Percentiles rank a stretch among this genome's conserved stretches.
phyloP scores from a whole-genome alignment of 441 rosid species.

The Jatropha multifida region DNA sequence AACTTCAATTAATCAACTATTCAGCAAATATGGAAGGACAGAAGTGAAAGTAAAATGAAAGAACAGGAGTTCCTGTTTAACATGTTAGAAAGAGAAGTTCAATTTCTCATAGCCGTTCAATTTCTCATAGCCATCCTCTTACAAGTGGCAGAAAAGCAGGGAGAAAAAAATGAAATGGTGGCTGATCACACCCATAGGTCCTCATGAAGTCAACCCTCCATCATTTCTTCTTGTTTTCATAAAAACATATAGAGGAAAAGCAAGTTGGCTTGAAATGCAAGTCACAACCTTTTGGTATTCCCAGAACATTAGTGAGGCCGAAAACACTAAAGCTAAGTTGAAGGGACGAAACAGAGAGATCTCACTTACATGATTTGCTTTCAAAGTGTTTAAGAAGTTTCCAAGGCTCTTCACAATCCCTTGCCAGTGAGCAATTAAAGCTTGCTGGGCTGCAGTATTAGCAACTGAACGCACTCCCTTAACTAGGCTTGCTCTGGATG shows the following conservation, averaged over 20 bases:
- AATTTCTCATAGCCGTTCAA: background rate
- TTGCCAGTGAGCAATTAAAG: constrained; percentile 98
- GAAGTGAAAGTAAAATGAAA: background rate
- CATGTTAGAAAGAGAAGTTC: constrained; percentile 2
- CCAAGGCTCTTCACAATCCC: constrained; percentile 97
- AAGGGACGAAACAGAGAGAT: constrained; percentile 1
- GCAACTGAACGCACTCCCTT: constrained; percentile 94
- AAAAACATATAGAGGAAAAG: background rate
- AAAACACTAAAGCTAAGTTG: constrained; percentile 1
- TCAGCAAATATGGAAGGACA: background rate
- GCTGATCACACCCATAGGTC: background rate
- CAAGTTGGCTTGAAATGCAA: background rate
- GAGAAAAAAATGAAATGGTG: background rate
- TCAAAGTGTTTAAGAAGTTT: constrained; percentile 79
- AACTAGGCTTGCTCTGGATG: constrained; percentile 98
- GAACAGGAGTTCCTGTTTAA: background rate
- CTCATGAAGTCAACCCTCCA: background rate
- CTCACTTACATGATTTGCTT: constrained; percentile 69
- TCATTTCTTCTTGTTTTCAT: background rate
- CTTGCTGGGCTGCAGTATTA: constrained; percentile 85
- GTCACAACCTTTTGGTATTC: background rate
- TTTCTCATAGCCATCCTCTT: background rate
- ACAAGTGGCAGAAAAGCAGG: background rate
- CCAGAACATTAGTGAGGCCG: background rate
- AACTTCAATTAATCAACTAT: background rate